These are phyloP conservation scores for Gentiana dahurica DNA, from an alignment of 257 asterid species.

Conservation along the genomic window DNA sequence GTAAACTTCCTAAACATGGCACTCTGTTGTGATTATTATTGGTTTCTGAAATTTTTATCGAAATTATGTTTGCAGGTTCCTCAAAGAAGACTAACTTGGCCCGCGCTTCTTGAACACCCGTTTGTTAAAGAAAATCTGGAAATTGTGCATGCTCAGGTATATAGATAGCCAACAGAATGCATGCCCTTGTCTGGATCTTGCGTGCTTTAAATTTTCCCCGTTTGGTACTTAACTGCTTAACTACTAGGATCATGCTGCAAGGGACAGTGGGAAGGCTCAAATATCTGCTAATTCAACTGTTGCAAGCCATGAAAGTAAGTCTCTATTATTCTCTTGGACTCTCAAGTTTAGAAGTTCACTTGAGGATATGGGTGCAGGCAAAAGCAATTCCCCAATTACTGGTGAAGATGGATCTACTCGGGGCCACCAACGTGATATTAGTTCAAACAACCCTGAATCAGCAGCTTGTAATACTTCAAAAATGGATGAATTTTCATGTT, in stretches of 20 bases:
- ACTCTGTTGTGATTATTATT: slow-evolving; percentile 11
- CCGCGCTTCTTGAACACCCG: slow-evolving; percentile 96
- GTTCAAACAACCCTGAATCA: slow-evolving; percentile 24
- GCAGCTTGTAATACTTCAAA: slow-evolving; percentile 23
- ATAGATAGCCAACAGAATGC: slow-evolving; percentile 3
- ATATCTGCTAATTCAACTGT: slow-evolving; percentile 30
- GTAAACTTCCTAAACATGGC: slow-evolving; percentile 4
- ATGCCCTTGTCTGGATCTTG: too few relatives aligned
- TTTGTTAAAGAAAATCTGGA: slow-evolving; percentile 55
- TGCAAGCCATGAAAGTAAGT: slow-evolving; percentile 63
- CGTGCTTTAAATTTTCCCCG: too few relatives aligned
- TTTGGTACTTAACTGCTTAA: not conserved
- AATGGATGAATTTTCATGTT: slow-evolving; percentile 58
- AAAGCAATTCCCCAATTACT: slow-evolving; percentile 32
- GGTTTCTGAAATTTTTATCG: slow-evolving; percentile 17
- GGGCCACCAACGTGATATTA: slow-evolving; percentile 31
- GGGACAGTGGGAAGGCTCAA: slow-evolving; percentile 40
- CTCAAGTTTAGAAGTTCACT: slow-evolving; percentile 7
- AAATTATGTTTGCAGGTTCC: slow-evolving; percentile 53
- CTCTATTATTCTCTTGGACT: not conserved
- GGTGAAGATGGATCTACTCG: slow-evolving; percentile 27
- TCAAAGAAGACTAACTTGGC: slow-evolving; percentile 88
- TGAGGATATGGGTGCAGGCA: slow-evolving; percentile 25
- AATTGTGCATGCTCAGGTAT: slow-evolving; percentile 40
- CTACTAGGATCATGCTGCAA: slow-evolving; percentile 44